A percentile compares a stretch with the other conserved stretches of the same genome.
phyloP scores from a whole-genome alignment of 2,329 filamentous ascomycete genomes.

The Periconia sp. region DNA sequence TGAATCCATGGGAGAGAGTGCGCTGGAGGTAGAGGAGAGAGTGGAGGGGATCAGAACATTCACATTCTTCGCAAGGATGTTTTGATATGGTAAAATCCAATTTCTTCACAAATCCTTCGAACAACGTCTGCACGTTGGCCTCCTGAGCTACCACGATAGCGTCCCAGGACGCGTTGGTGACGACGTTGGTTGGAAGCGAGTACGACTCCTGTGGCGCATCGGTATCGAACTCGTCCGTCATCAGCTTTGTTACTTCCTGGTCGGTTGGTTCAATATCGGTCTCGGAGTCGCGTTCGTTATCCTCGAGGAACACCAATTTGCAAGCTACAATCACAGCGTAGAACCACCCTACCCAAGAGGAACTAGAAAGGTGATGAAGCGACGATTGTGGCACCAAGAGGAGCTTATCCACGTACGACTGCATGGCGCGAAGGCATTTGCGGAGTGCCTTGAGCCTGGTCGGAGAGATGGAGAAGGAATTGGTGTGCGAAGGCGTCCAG shows the following conservation, averaged over 20 bases:
- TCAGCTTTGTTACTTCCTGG: constrained; percentile 11
- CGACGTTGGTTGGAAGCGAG: neutral
- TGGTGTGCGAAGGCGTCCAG: constrained; percentile 8
- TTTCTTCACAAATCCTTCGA: constrained; percentile 18
- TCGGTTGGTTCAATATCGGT: constrained; percentile 12
- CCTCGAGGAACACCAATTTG: constrained; percentile 25
- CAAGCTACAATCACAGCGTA: constrained; percentile 26
- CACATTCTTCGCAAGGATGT: neutral
- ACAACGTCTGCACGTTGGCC: constrained; percentile 13
- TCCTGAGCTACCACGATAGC: constrained; percentile 18
- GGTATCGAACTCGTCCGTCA: constrained; percentile 4
- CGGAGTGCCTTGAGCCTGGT: constrained; percentile 12
- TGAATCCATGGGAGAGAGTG: constrained; percentile 17
- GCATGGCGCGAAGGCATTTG: constrained; percentile 10
- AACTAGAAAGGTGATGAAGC: constrained; percentile 17
- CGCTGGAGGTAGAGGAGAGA: constrained; percentile 15
- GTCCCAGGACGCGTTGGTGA: constrained; percentile 13
- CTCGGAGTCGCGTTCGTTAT: constrained; percentile 17
- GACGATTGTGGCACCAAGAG: constrained; percentile 3
- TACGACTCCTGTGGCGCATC: neutral
- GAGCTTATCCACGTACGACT: constrained; percentile 15
- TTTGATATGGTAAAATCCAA: constrained; percentile 14
- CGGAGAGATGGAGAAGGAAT: constrained; percentile 2
- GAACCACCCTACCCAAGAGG: constrained; percentile 23
- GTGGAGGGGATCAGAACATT: neutral